A percentile compares a stretch with the other conserved stretches of the same genome.
Conservation (phyloP, 208 protist genomes). For the Tritrichomonas musculus region DNA sequence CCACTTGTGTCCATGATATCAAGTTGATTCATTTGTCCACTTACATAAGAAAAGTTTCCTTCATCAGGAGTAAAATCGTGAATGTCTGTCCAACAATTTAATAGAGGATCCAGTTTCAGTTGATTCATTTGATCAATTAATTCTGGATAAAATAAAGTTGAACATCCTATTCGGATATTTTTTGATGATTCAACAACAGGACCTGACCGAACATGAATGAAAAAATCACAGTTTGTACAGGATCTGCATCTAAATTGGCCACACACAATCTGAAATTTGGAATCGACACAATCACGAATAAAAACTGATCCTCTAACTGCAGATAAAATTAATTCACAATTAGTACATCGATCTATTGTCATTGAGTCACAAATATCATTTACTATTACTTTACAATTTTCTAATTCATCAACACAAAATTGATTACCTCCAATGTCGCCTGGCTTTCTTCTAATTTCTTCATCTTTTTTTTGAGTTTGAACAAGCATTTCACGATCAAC, state of each 20-base stretch:
- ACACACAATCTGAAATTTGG: background rate
- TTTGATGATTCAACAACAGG: background rate
- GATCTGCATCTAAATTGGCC: conserved; percentile 6
- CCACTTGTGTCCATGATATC: background rate
- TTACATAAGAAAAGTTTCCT: background rate
- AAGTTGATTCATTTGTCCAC: background rate
- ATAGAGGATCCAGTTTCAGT: background rate
- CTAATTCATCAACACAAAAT: background rate
- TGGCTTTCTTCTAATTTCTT: background rate
- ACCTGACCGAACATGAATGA: background rate
- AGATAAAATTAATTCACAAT: background rate
- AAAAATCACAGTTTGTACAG: conserved; percentile 1
- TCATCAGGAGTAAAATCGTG: background rate
- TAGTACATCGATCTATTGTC: background rate
- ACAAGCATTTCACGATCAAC: background rate
- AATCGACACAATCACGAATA: background rate
- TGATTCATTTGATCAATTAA: background rate
- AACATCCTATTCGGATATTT: background rate
- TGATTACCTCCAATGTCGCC: conserved; percentile 11
- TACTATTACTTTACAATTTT: background rate
- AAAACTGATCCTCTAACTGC: background rate
- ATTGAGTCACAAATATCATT: conserved; percentile 7
- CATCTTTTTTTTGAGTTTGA: background rate
- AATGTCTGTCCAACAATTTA: background rate
- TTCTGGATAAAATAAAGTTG: background rate